Evolutionary conservation across 345 rosid species (phyloP).

Genomic region (Eucalyptus tenuipes): DNA sequence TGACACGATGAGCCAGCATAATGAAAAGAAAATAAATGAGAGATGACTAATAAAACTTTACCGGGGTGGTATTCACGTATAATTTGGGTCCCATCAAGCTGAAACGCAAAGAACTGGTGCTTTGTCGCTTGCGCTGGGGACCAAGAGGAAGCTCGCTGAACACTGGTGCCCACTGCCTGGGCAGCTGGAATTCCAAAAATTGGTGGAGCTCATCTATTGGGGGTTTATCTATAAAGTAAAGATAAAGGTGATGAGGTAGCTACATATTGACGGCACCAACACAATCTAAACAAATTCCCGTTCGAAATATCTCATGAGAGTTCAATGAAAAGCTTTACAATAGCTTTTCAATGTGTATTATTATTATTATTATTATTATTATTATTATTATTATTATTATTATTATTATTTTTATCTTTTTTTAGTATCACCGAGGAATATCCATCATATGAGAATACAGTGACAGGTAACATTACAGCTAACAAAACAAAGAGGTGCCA

Average conservation of each 20-base stretch:
- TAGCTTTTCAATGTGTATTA: not conserved
- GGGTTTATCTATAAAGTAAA: conserved; percentile 62
- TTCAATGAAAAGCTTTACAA: not conserved
- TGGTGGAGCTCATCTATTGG: conserved; percentile 88
- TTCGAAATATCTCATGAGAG: not conserved
- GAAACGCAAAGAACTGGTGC: conserved; percentile 65
- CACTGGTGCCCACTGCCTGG: conserved; percentile 96
- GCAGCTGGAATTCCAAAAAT: conserved; percentile 94
- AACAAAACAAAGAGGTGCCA: not conserved
- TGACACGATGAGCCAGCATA: not conserved
- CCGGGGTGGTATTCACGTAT: conserved; percentile 68
- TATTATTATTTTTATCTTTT: not conserved
- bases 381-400: not conserved
- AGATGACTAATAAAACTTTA: conserved; percentile 8
- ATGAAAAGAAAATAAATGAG: not conserved
- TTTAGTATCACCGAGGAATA: not conserved
- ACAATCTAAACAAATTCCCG: not conserved
- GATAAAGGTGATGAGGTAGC: not conserved
- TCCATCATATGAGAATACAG: not conserved
- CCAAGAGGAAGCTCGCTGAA: conserved; percentile 98
- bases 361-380: not conserved
- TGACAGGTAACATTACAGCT: not conserved
- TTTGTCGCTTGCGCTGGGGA: conserved; percentile 71
- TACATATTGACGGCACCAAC: not conserved
- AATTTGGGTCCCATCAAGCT: conserved; percentile 93